These are phyloP conservation scores for Colletotrichum spaethianum DNA, from an alignment of 2,329 filamentous ascomycete genomes.

Conservation along the genomic window DNA sequence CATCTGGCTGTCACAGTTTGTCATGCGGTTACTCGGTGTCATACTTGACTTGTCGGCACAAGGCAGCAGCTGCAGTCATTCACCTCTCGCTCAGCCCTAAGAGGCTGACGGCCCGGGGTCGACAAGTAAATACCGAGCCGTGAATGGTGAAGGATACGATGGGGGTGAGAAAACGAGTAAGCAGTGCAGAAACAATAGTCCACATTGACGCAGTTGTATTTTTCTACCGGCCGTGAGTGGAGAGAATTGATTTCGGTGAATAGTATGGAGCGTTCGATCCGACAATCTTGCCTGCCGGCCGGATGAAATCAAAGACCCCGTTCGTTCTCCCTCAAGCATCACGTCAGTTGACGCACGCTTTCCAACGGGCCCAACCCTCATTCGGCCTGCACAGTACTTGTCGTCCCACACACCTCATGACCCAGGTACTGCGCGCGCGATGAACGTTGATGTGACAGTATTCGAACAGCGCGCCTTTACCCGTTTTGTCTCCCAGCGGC, in stretches of 20 bases:
- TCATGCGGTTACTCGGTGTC: conserved; percentile 17
- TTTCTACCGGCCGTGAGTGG: conserved; percentile 21
- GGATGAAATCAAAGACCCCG: background rate
- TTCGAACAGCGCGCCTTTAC: background rate
- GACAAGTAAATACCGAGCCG: background rate
- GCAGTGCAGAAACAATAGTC: background rate
- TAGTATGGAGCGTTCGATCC: background rate
- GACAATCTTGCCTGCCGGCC: conserved; percentile 7
- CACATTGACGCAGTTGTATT: conserved; percentile 1
- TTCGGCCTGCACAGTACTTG: conserved; percentile 28
- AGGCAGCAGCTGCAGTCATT: conserved; percentile 38
- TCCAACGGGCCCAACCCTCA: background rate
- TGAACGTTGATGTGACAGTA: background rate
- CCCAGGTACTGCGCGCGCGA: background rate
- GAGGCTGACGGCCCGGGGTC: conserved; percentile 24
- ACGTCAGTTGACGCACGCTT: conserved; percentile 25
- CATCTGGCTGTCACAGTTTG: conserved; percentile 10
- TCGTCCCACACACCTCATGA: conserved; percentile 1
- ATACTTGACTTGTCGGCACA: conserved; percentile 8
- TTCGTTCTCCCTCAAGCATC: conserved; percentile 6
- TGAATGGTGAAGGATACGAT: conserved; percentile 11
- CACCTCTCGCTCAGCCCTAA: conserved; percentile 25
- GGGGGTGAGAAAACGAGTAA: conserved; percentile 9
- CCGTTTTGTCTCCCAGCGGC: background rate
- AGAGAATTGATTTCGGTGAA: conserved; percentile 14